Conservation (phyloP, 2,329 filamentous ascomycete genomes). For the Penicillium sp. region DNA sequence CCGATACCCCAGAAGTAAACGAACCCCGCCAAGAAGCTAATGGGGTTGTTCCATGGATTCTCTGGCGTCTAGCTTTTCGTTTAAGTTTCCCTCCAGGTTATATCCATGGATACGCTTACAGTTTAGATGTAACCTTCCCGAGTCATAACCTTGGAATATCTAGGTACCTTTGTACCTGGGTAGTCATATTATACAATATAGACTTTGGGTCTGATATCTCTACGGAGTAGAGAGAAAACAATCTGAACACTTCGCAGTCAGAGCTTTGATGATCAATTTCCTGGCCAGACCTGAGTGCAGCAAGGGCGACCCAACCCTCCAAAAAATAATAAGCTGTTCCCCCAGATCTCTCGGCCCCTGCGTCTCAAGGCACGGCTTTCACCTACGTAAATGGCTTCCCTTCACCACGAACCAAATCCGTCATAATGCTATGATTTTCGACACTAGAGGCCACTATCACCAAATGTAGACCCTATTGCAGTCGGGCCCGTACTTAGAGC, state of each 20-base stretch:
- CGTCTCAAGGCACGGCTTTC: constrained; percentile 16
- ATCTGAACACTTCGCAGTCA: background rate
- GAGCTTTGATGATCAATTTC: constrained; percentile 3
- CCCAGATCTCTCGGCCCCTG: constrained; percentile 20
- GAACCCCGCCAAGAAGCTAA: background rate
- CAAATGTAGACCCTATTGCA: background rate
- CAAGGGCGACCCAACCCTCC: constrained; percentile 21
- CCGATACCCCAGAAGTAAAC: background rate
- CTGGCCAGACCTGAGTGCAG: constrained; percentile 24
- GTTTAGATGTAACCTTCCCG: too few species aligned
- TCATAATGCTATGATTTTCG: background rate
- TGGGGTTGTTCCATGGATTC: background rate
- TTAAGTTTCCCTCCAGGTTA: background rate
- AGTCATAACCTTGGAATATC: background rate
- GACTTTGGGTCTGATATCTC: background rate
- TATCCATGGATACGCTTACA: background rate
- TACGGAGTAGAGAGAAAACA: too few species aligned
- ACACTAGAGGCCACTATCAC: background rate
- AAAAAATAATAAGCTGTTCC: constrained; percentile 1
- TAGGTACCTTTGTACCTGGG: too few species aligned
- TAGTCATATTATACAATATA: background rate
- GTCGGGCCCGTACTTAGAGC: background rate
- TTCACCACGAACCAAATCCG: background rate
- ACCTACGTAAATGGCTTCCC: background rate
- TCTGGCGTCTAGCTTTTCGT: background rate